Percentiles rank a stretch among this genome's conserved stretches.
Conservation (phyloP, 1,139 yeast genomes). For the Geotrichum histeridarum region DNA sequence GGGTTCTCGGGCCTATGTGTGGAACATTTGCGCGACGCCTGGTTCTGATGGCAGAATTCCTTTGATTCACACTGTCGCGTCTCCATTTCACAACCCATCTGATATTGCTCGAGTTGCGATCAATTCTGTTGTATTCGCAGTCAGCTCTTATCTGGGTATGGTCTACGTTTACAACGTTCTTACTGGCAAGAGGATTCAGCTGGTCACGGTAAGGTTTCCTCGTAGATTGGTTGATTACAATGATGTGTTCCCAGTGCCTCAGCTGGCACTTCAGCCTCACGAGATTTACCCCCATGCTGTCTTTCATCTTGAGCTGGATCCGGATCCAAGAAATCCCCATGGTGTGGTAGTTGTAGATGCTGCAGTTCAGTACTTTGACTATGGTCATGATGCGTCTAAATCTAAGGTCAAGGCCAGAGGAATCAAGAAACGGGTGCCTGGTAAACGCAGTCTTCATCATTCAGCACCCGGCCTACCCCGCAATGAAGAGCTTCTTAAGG, state of each 20-base stretch:
- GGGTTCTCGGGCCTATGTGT: conserved; percentile 33
- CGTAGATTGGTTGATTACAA: conserved; percentile 20
- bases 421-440: conserved; percentile 31
- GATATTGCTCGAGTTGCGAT: conserved; percentile 42
- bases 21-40: conserved; percentile 41
- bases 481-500: conserved; percentile 36
- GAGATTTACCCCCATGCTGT: not conserved
- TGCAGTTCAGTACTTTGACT: conserved; percentile 56
- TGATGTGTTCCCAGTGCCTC: conserved; percentile 21
- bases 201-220: conserved; percentile 14
- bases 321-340: conserved; percentile 42
- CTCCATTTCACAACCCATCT: conserved; percentile 28
- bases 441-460: conserved; percentile 22
- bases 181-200: conserved; percentile 48
- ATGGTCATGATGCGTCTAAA: conserved; percentile 42
- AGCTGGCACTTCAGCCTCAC: conserved; percentile 38
- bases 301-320: conserved; percentile 43
- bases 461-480: conserved; percentile 17
- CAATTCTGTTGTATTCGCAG: conserved; percentile 45
- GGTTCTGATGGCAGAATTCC: conserved; percentile 27
- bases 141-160: conserved; percentile 62
- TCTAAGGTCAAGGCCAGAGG: conserved; percentile 19
- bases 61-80: conserved; percentile 31
- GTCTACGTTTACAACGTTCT: conserved; percentile 58
- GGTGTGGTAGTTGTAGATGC: conserved; percentile 57